Conservation (phyloP, 2,329 filamentous ascomycete species). For the Ophiostoma quercus region DNA sequence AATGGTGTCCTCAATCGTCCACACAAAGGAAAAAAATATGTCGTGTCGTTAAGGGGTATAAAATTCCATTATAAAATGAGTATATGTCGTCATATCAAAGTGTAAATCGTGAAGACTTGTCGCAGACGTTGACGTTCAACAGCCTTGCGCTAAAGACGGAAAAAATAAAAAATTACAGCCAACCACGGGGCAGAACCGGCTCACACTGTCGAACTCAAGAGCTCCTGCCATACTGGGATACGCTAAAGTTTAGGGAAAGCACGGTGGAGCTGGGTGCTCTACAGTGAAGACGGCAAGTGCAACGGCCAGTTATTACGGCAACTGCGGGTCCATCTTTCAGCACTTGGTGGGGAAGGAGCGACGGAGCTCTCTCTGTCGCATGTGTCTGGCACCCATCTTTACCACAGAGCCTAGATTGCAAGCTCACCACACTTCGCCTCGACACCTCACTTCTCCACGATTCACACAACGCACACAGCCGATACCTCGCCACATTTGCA, state of each 20-base stretch:
- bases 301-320: background rate
- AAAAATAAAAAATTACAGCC: conserved; percentile 16
- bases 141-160: conserved; percentile 21
- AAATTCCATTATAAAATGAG: background rate
- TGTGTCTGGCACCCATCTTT: background rate
- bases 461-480: background rate
- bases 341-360: conserved; percentile 16
- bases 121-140: conserved; percentile 12
- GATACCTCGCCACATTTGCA: background rate
- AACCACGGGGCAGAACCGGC: conserved; percentile 23
- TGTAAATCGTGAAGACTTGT: background rate
- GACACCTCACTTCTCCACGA: background rate
- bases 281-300: background rate
- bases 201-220: conserved; percentile 14
- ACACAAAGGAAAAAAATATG: background rate
- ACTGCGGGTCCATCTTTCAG: background rate
- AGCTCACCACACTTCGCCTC: background rate
- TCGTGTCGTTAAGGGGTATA: background rate
- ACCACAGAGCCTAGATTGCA: no score
- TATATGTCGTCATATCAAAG: background rate
- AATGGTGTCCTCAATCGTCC: background rate
- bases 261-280: conserved; percentile 9
- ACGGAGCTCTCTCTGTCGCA: conserved; percentile 6
- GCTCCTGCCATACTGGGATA: background rate
- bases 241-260: conserved; percentile 14